Base-by-base conservation (phyloP, 345 rosid genomes). In the Eucalyptus cladocalyx region DNA sequence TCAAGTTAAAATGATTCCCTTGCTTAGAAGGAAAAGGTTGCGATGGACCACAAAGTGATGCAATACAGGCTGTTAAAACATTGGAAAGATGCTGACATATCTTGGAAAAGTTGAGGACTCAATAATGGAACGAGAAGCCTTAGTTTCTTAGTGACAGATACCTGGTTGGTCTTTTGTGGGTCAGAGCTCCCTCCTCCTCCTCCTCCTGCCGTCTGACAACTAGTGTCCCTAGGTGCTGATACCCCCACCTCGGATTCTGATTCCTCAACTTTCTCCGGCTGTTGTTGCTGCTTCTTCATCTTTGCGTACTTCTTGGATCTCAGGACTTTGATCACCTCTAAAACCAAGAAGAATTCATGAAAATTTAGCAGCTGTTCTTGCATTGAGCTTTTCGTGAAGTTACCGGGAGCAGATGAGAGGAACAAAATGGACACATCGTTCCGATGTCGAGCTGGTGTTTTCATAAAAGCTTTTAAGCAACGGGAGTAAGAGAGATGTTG, bases 311-410 rank as follows among this genome's bases (percentile, higher is more conserved):
- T 97, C 94, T 98, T 98, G 7, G 97, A 97, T 69, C 94, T 90
- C 89, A 98, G 54, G n/a, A 97, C 98, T 90, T 96, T 95, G 97
- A 93, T 93, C 88, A 98, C 99, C 92, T 98, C 99, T 98, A 76
- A 62, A 58, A 13, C 32, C 54, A 58, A 13, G 53, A 48, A 54
- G 30, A 86, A 48, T 87, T 87, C 88, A 49, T 47, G 85, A 88
- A 56, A 69, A 48, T 50, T 50, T 56, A 45, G 11, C n/a, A 80
- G 32, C 18, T 50, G 87, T 13, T 47, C 54, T 85, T 47, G 87
- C 50, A 40, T 47, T 26, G 28, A 30, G n/a, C 24, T 47, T 28
- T 50, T n/a, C 43, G 18, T 65, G 40, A 16, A 16, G 76, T 65
- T 7, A 9, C 51, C 32, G 32, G 3, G 30, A 50, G 53, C 43